Evolutionary conservation across 345 rosid species (phyloP).

Genomic region (Conringia planisiliqua): DNA sequence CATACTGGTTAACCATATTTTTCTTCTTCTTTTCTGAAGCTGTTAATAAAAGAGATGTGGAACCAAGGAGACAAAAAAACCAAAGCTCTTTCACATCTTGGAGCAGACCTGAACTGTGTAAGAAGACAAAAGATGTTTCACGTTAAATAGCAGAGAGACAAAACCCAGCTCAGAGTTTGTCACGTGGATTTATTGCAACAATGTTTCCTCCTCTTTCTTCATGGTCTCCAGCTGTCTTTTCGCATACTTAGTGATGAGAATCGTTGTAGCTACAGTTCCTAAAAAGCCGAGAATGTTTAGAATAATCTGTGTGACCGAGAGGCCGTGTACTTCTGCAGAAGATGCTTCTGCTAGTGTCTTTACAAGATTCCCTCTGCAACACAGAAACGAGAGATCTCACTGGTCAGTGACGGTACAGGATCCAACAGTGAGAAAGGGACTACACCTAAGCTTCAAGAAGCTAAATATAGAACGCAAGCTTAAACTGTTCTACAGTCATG

Average conservation of each 20-base stretch:
- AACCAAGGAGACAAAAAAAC: conserved; percentile 3
- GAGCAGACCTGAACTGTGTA: conserved; percentile 16
- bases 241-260: conserved; percentile 67
- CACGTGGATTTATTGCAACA: conserved; percentile 42
- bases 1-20: conserved; percentile 16
- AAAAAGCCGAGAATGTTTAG: conserved; percentile 73
- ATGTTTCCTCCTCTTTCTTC: conserved; percentile 55
- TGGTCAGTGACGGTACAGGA: not conserved
- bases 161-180: conserved; percentile 21
- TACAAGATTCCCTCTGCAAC: conserved; percentile 78
- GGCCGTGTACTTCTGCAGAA: conserved; percentile 51
- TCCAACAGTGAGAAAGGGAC: not conserved
- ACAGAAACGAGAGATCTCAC: conserved; percentile 1
- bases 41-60: not conserved
- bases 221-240: conserved; percentile 67
- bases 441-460: not conserved
- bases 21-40: not conserved
- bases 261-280: conserved; percentile 59
- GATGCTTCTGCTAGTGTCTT: conserved; percentile 91
- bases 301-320: conserved; percentile 73
- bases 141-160: not conserved
- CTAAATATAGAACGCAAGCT: not conserved
- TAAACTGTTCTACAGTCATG: not conserved
- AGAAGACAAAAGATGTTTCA: conserved; percentile 9
- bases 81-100: conserved; percentile 27